phyloP scores from a whole-genome alignment of 129 eudicot species.

The Apium graveolens region DNA sequence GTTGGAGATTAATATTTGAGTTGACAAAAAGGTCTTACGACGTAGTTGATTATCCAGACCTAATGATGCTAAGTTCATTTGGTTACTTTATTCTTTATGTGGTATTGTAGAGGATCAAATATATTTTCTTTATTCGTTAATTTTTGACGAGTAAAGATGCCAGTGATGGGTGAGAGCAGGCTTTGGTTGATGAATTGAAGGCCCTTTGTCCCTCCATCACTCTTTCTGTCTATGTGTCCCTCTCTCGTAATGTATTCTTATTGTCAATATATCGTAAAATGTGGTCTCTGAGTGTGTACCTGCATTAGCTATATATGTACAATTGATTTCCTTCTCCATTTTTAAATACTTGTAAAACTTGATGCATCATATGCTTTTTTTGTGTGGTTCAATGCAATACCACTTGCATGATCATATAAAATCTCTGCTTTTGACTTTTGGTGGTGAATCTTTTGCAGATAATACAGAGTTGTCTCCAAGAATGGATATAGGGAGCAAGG shows the following conservation, averaged over 20 bases:
- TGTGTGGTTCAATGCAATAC: too few relatives aligned
- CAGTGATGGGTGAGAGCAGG: constrained; percentile 68
- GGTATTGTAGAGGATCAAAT: constrained; percentile 51
- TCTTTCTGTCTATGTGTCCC: too few relatives aligned
- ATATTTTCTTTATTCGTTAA: constrained; percentile 55
- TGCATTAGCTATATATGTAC: too few relatives aligned
- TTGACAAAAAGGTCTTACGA: neutral
- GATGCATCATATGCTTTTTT: too few relatives aligned
- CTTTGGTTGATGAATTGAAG: constrained; percentile 61
- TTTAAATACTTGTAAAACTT: too few relatives aligned
- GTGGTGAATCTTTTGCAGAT: neutral
- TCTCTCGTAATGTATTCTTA: too few relatives aligned
- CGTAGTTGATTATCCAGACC: neutral
- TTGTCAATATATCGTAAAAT: too few relatives aligned
- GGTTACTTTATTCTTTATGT: neutral
- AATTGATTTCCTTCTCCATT: too few relatives aligned
- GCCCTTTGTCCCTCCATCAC: too few relatives aligned
- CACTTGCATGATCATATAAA: too few relatives aligned
- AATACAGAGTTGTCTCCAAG: constrained; percentile 38
- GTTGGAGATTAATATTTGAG: neutral
- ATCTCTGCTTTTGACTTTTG: neutral
- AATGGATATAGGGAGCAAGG: constrained; percentile 48
- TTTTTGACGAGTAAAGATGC: constrained; percentile 79
- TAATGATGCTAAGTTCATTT: neutral
- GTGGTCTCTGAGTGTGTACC: too few relatives aligned